Conservation (phyloP, 139 green algal genomes). For the Picochlorum sp. region DNA sequence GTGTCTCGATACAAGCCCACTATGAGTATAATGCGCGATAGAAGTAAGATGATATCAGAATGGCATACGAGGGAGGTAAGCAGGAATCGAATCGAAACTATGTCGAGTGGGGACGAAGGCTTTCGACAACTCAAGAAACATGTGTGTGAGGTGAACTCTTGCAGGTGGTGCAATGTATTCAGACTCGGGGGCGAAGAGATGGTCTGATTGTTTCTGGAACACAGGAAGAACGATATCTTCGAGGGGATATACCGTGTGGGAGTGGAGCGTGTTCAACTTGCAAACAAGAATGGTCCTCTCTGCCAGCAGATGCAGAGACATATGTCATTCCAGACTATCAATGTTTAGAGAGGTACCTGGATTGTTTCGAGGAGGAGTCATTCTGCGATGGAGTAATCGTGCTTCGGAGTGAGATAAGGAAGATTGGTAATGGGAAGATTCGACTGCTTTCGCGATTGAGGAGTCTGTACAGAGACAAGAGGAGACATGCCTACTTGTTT, state of each 20-base stretch:
- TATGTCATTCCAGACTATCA: neutral
- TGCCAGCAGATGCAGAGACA: neutral
- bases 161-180: too few relatives aligned
- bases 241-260: neutral
- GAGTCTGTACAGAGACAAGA: conserved; percentile 40
- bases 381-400: neutral
- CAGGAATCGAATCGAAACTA: too few relatives aligned
- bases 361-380: neutral
- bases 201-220: neutral
- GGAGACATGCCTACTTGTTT: conserved; percentile 35
- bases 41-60: too few relatives aligned
- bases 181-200: too few relatives aligned
- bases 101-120: too few relatives aligned
- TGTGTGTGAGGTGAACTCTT: too few relatives aligned
- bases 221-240: neutral
- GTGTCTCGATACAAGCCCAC: too few relatives aligned
- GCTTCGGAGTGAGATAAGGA: conserved; percentile 9
- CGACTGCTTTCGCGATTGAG: conserved; percentile 23
- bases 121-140: too few relatives aligned
- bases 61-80: too few relatives aligned
- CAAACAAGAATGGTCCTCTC: neutral
- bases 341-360: neutral
- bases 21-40: too few relatives aligned
- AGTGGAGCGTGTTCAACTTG: neutral
- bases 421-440: conserved; percentile 11